phyloP scores from a whole-genome alignment of 176 grass and related monocot species.

The Aegilops bicornis region DNA sequence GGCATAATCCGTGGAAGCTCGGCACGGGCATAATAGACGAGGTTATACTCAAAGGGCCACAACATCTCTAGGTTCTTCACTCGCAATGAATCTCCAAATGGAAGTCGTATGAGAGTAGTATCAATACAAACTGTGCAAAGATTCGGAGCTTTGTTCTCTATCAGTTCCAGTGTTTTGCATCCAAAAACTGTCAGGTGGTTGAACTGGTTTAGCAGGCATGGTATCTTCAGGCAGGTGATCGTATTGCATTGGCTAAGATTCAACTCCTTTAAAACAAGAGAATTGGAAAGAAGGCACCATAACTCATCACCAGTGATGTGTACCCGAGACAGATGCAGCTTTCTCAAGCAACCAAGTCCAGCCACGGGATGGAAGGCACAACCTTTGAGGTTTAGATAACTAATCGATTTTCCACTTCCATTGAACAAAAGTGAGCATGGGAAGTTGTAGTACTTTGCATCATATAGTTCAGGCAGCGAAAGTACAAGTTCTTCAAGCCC shows the following conservation, averaged over 20 bases:
- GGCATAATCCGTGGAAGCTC: background rate
- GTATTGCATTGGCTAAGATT: background rate
- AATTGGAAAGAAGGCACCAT: background rate
- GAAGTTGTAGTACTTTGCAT: background rate
- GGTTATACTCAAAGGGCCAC: background rate
- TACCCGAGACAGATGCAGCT: background rate
- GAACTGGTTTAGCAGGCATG: background rate
- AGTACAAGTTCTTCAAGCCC: background rate
- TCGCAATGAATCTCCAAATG: background rate
- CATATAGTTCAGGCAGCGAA: background rate
- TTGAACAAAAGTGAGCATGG: background rate
- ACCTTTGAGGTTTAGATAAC: background rate
- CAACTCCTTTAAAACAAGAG: background rate
- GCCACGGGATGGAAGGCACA: background rate
- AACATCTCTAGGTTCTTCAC: background rate
- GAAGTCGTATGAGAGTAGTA: background rate
- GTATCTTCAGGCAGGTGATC: background rate
- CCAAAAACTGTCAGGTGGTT: background rate
- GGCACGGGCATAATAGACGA: background rate
- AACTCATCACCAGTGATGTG: background rate
- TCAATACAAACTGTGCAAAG: background rate
- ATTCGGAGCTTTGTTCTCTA: conserved; percentile 1
- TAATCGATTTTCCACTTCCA: background rate
- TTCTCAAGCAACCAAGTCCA: background rate
- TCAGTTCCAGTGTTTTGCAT: background rate